These are phyloP conservation scores for Fusarium coffeatum DNA, from an alignment of 2,329 filamentous ascomycete species.

Conservation along the genomic window DNA sequence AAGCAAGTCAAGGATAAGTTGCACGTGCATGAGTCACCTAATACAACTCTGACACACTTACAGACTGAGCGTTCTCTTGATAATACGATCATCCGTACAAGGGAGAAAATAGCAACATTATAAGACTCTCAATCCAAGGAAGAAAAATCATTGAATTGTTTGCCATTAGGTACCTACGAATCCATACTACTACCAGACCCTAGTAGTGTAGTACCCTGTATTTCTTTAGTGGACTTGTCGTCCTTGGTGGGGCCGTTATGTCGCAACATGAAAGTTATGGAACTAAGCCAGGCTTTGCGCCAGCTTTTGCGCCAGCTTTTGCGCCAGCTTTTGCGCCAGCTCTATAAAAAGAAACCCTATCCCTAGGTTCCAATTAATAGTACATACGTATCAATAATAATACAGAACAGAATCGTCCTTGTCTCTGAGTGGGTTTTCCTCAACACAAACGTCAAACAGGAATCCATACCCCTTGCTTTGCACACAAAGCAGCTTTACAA, in stretches of 20 bases:
- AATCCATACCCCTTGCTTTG: constrained; percentile 18
- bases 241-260: constrained; percentile 30
- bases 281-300: neutral
- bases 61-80: neutral
- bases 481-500: constrained; percentile 4
- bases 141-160: neutral
- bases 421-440: neutral
- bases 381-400: constrained; percentile 2
- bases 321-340: constrained; percentile 20
- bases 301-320: constrained; percentile 20
- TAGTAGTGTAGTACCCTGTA: neutral
- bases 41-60: constrained; percentile 24
- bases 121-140: neutral
- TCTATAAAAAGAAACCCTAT: constrained; percentile 38
- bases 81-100: neutral
- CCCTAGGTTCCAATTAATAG: constrained; percentile 9
- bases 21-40: constrained; percentile 39
- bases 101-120: neutral
- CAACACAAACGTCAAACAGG: neutral
- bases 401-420: neutral
- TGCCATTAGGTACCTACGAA: neutral
- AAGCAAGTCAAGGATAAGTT: constrained; percentile 31
- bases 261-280: constrained; percentile 5
- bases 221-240: neutral
- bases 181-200: too few relatives aligned